Evolutionary conservation across 768 basidiomycete genomes (phyloP).

Genomic region (Xerocomellus amylosporus): DNA sequence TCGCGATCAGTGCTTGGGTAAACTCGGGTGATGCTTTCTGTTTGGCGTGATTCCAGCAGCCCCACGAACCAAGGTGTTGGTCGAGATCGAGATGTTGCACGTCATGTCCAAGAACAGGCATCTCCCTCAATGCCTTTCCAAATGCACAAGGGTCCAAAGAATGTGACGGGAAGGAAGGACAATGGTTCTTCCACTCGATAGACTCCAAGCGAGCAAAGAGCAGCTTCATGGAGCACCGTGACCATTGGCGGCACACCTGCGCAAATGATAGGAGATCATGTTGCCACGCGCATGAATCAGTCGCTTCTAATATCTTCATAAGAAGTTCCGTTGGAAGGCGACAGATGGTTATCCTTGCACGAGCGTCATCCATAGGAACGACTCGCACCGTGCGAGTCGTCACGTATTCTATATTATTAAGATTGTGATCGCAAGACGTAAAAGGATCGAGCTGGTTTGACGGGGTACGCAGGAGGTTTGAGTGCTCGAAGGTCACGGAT

Average conservation of each 20-base stretch:
- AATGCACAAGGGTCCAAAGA: not conserved
- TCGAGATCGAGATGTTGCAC: not conserved
- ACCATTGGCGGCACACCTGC: constrained; percentile 11
- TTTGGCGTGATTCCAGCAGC: too few relatives aligned
- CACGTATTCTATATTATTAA: too few relatives aligned
- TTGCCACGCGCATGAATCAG: not conserved
- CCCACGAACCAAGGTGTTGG: not conserved
- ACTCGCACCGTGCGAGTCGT: not conserved
- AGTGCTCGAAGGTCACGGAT: too few relatives aligned
- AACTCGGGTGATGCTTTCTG: not conserved
- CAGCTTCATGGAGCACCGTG: not conserved
- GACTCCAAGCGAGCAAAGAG: not conserved
- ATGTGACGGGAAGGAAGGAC: accelerated
- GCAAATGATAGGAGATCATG: constrained; percentile 1
- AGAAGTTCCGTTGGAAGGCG: constrained; percentile 1
- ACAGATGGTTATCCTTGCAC: not conserved
- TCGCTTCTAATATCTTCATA: not conserved
- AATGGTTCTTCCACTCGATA: not conserved
- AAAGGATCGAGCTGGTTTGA: too few relatives aligned
- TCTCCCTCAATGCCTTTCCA: not conserved
- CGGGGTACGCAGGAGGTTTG: too few relatives aligned
- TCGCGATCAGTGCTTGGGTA: not conserved
- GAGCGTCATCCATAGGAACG: not conserved
- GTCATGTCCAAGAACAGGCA: not conserved
- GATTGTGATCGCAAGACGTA: too few relatives aligned